phyloP scores from a whole-genome alignment of 2,329 filamentous ascomycete genomes.

The Fusarium incarnatum region DNA sequence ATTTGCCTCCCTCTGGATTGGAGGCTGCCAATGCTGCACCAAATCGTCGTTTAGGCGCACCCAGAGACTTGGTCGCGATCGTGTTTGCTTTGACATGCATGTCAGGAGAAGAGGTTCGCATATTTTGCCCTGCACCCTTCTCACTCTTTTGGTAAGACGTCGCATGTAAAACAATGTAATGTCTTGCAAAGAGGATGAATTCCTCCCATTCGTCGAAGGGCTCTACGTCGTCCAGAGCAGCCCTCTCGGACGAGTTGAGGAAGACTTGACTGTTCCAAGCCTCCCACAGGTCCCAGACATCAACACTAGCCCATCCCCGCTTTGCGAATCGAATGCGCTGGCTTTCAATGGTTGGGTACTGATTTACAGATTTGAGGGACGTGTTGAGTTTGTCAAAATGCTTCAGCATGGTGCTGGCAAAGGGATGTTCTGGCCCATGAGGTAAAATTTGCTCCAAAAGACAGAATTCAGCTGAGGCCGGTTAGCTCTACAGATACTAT shows the following conservation, averaged over 20 bases:
- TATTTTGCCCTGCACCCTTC: neutral
- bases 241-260: constrained; percentile 69
- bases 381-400: constrained; percentile 87
- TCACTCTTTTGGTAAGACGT: constrained; percentile 23
- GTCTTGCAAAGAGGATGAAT: constrained; percentile 83
- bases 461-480: constrained; percentile 74
- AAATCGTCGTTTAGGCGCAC: constrained; percentile 65
- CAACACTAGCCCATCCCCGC: constrained; percentile 74
- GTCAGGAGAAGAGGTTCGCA: neutral
- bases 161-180: constrained; percentile 84
- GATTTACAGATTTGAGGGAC: constrained; percentile 77
- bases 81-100: constrained; percentile 20
- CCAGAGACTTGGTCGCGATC: constrained; percentile 15
- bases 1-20: constrained; percentile 56
- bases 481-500: constrained; percentile 19
- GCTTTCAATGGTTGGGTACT: constrained; percentile 73
- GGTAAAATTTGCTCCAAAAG: constrained; percentile 89
- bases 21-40: constrained; percentile 63
- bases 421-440: constrained; percentile 81
- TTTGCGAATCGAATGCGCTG: constrained; percentile 76
- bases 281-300: constrained; percentile 80
- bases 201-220: constrained; percentile 98
- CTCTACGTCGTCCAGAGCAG: constrained; percentile 75
- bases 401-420: constrained; percentile 85
- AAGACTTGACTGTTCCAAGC: constrained; percentile 80